Base-by-base conservation (phyloP, 345 rosid species). In the Populus euphratica region DNA sequence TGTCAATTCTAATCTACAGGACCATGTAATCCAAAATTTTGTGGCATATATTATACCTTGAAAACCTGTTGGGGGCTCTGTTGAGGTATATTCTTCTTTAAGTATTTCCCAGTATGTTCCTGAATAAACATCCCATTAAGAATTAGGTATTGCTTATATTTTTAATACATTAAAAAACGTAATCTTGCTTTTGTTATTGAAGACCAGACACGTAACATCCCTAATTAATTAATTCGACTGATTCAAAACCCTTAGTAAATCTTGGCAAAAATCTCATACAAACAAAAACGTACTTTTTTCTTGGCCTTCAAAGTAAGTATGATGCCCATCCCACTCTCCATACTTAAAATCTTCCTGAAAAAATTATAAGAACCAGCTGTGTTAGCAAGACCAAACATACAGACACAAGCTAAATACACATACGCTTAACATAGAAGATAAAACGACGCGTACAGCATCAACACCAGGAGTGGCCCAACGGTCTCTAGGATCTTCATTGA, bases 311-410 rank as follows among this genome's bases (percentile, higher is more conserved):
- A 36, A 72, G 66, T 84, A 94, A 67, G 98, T 94, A 68, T 92
- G 98, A 84, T 91, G 94, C 6, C 86, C 98, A 81, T 94, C 98
- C 59, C 86, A 91, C 65, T 88, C 81, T 4, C 98, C 97, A 77
- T 87, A 94, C 73, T 83, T 66, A 44, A 94, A 94, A 83, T 94
- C 97, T 21, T 94, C 98, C 97, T 94, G 75, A 21, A 56, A 10
- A 16, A 69, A 70, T 21, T n/a, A 64, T 39, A 27, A 10, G 33
- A 6, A 5, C 39, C 71, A 63, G 23, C 44, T 41, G 44, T 65
- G 3, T 13, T 39, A 25, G 54, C 52, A 35, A 8, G 23, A n/a
- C 43, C 44, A 41, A 41, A 20, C 39, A 66, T 49, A 31, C 23
- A 47, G 4, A 5, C 56, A 38, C 47, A 29, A 5, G 47, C 56